phyloP scores from a whole-genome alignment of 768 basidiomycete species.

The Obba rivulosa region DNA sequence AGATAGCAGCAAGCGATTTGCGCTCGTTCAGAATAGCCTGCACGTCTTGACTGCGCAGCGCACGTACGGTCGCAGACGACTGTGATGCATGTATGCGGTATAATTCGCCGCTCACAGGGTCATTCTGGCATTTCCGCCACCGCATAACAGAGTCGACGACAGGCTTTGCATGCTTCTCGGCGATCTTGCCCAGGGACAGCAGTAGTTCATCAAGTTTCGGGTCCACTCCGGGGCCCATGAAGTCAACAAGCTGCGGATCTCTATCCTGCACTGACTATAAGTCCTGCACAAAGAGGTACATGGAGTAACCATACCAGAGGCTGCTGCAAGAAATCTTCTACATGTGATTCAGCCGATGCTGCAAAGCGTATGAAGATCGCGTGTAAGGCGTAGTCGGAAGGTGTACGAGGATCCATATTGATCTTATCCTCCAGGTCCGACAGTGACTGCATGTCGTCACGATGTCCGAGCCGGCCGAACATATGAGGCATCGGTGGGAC shows the following conservation, averaged over 20 bases:
- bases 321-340: slow-evolving; percentile 67
- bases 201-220: slow-evolving; percentile 79
- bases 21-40: slow-evolving; percentile 57
- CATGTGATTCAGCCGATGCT: slow-evolving; percentile 70
- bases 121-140: slow-evolving; percentile 78
- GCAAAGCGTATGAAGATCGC: slow-evolving; percentile 87
- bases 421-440: slow-evolving; percentile 68
- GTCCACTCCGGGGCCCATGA: slow-evolving; percentile 71
- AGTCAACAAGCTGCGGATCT: slow-evolving; percentile 60
- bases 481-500: slow-evolving; percentile 72
- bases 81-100: slow-evolving; percentile 44
- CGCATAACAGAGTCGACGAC: slow-evolving; percentile 84
- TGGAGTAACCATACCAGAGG: slow-evolving; percentile 50
- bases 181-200: slow-evolving; percentile 80
- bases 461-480: slow-evolving; percentile 36
- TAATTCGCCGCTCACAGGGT: slow-evolving; percentile 43
- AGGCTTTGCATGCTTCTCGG: slow-evolving; percentile 76
- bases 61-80: slow-evolving; percentile 23
- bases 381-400: slow-evolving; percentile 84
- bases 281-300: background rate
- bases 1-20: slow-evolving; percentile 78
- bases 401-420: slow-evolving; percentile 69
- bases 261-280: slow-evolving; percentile 44
- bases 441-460: slow-evolving; percentile 34
- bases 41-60: slow-evolving; percentile 40